Conservation (phyloP, 139 green algal species). For the Chlorella ohadii region DNA sequence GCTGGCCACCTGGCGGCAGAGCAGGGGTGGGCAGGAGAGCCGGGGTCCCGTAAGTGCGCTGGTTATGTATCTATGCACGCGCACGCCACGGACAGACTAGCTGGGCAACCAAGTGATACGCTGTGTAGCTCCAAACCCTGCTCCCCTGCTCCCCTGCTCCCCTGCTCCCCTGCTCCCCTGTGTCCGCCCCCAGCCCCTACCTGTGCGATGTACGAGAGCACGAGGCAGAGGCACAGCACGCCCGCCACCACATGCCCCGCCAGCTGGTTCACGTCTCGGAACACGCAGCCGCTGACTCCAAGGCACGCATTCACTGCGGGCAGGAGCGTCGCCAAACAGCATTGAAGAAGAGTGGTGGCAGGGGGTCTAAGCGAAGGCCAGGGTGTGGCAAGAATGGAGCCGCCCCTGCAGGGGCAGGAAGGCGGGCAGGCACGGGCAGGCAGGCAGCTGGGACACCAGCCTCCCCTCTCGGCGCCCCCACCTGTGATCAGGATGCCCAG, state of each 20-base stretch:
- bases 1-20: not conserved
- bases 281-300: not conserved
- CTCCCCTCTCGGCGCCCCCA: no score
- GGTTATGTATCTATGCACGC: no score
- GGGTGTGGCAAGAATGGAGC: no score
- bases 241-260: not conserved
- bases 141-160: no score
- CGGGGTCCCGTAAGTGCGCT: no score
- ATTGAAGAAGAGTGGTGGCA: not conserved
- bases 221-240: constrained; percentile 3
- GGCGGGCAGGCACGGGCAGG: no score
- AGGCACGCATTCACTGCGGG: not conserved
- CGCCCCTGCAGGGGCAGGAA: no score
- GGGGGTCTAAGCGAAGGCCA: not conserved
- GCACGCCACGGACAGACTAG: no score
- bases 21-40: not conserved
- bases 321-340: not conserved
- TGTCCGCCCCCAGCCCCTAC: not conserved
- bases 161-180: no score
- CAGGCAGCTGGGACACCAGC: no score
- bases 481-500: constrained; percentile 4
- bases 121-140: no score
- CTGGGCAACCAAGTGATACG: no score
- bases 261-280: not conserved
- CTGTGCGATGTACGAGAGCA: not conserved